These are phyloP conservation scores for Coemansia sp. DNA, from an alignment of 192 early-diverging fungal genomes.

Conservation along the genomic window DNA sequence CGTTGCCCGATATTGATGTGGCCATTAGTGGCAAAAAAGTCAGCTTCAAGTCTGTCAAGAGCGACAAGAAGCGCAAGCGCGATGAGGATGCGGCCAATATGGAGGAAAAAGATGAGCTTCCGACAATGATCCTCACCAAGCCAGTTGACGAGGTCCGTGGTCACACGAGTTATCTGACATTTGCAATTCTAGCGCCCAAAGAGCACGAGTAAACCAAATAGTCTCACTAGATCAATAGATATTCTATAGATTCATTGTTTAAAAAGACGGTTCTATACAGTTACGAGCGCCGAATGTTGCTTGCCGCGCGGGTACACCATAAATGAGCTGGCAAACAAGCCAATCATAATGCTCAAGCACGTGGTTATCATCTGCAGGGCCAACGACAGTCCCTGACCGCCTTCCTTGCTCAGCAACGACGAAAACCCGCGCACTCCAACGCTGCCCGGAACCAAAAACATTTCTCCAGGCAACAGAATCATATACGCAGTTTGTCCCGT, in stretches of 20 bases:
- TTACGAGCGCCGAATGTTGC: conserved; percentile 40
- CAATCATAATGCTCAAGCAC: conserved; percentile 67
- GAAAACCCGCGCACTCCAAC: conserved; percentile 66
- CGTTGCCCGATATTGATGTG: conserved; percentile 64
- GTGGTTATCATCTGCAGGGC: conserved; percentile 61
- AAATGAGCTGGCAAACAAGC: conserved; percentile 65
- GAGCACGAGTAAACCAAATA: background rate
- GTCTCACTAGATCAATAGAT: background rate
- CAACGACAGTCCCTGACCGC: conserved; percentile 51
- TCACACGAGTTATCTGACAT: conserved; percentile 94
- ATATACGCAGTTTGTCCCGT: conserved; percentile 73
- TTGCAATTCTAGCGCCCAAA: conserved; percentile 62
- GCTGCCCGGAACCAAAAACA: conserved; percentile 81
- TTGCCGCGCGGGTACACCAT: conserved; percentile 58
- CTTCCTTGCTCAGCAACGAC: conserved; percentile 59
- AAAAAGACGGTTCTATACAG: conserved; percentile 25
- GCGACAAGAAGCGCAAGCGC: conserved; percentile 47
- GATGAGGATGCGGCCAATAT: background rate
- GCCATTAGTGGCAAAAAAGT: conserved; percentile 55
- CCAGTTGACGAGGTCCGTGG: conserved; percentile 64
- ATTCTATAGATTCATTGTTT: background rate
- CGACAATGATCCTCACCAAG: conserved; percentile 63
- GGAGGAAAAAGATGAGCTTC: background rate
- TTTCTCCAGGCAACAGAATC: conserved; percentile 74
- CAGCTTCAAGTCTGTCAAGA: conserved; percentile 28